Evolutionary conservation across 495 filamentous ascomycete species (phyloP).

Genomic region (Diplogelasinospora grovesii): DNA sequence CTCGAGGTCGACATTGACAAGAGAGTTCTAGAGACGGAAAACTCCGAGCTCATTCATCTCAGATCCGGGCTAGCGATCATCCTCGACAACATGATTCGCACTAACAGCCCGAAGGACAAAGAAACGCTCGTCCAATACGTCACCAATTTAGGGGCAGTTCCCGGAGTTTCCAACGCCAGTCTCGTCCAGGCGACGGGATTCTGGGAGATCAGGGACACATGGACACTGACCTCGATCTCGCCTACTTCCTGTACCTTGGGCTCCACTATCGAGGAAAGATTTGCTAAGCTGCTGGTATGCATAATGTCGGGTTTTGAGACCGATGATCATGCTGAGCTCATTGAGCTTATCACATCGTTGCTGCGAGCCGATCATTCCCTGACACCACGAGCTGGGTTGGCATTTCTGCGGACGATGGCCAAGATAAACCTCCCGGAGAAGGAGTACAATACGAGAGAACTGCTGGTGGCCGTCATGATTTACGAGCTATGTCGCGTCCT

Average conservation of each 20-base stretch:
- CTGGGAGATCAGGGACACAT: constrained; percentile 5
- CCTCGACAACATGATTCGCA: constrained; percentile 2
- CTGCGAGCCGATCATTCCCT: constrained; percentile 7
- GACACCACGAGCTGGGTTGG: neutral
- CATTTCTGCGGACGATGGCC: constrained; percentile 12
- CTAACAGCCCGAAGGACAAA: neutral
- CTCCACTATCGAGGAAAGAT: constrained; percentile 3
- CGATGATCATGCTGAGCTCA: too few species aligned
- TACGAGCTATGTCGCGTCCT: constrained; percentile 17
- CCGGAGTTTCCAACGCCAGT: neutral
- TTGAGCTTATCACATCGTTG: constrained; percentile 4
- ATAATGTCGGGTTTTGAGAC: too few species aligned
- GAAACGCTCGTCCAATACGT: constrained; percentile 1
- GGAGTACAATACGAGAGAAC: neutral
- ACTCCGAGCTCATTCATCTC: too few species aligned
- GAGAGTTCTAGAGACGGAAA: too few species aligned
- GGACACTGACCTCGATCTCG: neutral
- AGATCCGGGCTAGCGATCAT: neutral
- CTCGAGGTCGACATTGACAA: too few species aligned
- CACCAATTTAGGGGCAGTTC: neutral
- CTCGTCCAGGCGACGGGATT: neutral
- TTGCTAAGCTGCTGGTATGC: constrained; percentile 10
- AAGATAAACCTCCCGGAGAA: too few species aligned
- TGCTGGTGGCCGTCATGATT: constrained; percentile 7
- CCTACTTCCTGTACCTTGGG: neutral